Evolutionary conservation across 768 basidiomycete species (phyloP).

Genomic region (Mycena belliarum): DNA sequence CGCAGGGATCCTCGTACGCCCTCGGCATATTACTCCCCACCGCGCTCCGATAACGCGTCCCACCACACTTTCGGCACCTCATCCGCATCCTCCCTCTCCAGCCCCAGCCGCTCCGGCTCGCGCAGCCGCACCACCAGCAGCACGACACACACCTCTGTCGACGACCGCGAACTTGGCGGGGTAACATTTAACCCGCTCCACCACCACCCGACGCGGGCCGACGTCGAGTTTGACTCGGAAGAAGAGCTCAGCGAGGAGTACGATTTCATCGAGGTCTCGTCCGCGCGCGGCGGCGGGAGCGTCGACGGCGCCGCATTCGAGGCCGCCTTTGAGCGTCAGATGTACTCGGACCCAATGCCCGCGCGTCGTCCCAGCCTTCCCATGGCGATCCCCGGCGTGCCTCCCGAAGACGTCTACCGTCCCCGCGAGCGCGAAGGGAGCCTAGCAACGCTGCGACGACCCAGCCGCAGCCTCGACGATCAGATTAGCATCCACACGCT

Average conservation of each 20-base stretch:
- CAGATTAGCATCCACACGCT: slow-evolving; percentile 30
- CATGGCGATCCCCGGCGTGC: slow-evolving; percentile 54
- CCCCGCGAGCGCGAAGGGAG: slow-evolving; percentile 49
- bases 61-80: slow-evolving; percentile 52
- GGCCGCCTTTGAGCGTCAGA: slow-evolving; percentile 26
- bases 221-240: slow-evolving; percentile 23
- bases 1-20: slow-evolving; percentile 23
- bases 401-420: slow-evolving; percentile 12
- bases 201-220: slow-evolving; percentile 10
- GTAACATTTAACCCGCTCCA: slow-evolving; percentile 19
- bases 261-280: slow-evolving; percentile 17
- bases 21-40: slow-evolving; percentile 17
- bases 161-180: slow-evolving; percentile 23
- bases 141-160: slow-evolving; percentile 29
- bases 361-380: slow-evolving; percentile 56
- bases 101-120: slow-evolving; percentile 43
- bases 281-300: slow-evolving; percentile 16
- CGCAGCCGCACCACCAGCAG: slow-evolving; percentile 34
- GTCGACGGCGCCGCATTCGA: slow-evolving; percentile 27
- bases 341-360: slow-evolving; percentile 24
- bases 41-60: slow-evolving; percentile 43
- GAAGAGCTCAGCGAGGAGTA: slow-evolving; percentile 19
- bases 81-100: slow-evolving; percentile 42
- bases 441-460: slow-evolving; percentile 56
- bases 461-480: slow-evolving; percentile 63